phyloP scores from a whole-genome alignment of 306 rosid genomes.

The Chamaecrista fasciculata region DNA sequence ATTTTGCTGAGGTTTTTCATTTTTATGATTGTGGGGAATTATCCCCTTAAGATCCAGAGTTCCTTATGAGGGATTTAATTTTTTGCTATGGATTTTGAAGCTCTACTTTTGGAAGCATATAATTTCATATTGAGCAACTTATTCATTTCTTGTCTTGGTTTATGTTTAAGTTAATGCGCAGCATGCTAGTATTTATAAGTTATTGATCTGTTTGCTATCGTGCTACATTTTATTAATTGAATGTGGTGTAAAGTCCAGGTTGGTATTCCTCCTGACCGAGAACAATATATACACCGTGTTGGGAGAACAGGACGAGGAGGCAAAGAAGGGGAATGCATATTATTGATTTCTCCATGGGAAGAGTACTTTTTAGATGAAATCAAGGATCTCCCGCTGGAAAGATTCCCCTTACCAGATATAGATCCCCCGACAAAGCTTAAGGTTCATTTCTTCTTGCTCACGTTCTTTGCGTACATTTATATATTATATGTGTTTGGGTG shows the following conservation, averaged over 20 bases:
- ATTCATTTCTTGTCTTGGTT: slow-evolving; percentile 6
- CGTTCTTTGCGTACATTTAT: background rate
- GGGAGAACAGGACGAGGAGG: slow-evolving; percentile 96
- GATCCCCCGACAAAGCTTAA: slow-evolving; percentile 53
- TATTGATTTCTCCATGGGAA: slow-evolving; percentile 96
- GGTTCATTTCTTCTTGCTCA: slow-evolving; percentile 43
- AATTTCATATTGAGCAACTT: background rate
- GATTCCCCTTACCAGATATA: slow-evolving; percentile 52
- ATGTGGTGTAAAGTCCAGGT: slow-evolving; percentile 44
- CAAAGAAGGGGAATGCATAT: slow-evolving; percentile 77
- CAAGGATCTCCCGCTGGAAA: slow-evolving; percentile 75
- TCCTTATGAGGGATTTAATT: background rate
- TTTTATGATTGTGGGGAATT: background rate
- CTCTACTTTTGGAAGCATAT: background rate
- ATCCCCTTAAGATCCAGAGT: background rate
- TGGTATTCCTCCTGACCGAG: slow-evolving; percentile 83
- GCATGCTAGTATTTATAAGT: background rate
- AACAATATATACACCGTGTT: slow-evolving; percentile 87
- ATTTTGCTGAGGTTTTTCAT: background rate
- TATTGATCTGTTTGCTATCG: background rate
- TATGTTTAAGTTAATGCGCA: background rate
- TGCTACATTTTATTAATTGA: slow-evolving; percentile 8
- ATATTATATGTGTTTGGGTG: no score
- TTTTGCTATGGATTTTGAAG: slow-evolving; percentile 13
- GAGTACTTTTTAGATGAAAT: slow-evolving; percentile 72